These are phyloP conservation scores for Ganoderma multipileum DNA, from an alignment of 1,284 basidiomycete species.

Conservation along the genomic window DNA sequence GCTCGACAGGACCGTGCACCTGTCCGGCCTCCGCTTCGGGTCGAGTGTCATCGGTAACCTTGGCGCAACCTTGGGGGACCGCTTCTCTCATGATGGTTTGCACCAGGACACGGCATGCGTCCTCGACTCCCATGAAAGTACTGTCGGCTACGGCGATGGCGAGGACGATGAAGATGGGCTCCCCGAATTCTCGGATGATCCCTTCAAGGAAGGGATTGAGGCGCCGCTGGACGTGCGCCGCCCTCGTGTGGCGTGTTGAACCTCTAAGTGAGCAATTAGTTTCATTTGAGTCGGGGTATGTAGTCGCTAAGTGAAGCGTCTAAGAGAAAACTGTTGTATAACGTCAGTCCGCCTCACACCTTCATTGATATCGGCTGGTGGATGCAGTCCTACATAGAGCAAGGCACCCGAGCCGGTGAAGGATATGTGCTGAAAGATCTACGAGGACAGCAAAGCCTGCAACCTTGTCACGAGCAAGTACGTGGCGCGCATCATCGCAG, in stretches of 20 bases:
- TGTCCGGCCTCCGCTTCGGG: not conserved
- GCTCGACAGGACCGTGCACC: not conserved
- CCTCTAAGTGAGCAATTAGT: not conserved
- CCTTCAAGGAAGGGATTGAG: constrained; percentile 1
- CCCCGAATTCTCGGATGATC: constrained; percentile 1
- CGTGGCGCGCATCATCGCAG: constrained; percentile 29
- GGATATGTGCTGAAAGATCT: not conserved
- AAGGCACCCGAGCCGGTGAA: not conserved
- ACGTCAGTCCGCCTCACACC: constrained; percentile 26
- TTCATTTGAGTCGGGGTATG: not conserved
- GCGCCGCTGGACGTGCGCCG: not conserved
- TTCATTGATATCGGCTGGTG: constrained; percentile 35
- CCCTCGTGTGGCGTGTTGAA: not conserved
- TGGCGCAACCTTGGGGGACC: constrained; percentile 4
- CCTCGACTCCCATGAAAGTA: not conserved
- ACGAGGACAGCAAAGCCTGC: constrained; percentile 20
- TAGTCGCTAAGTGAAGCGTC: not conserved
- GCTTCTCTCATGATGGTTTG: not conserved
- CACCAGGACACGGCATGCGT: not conserved
- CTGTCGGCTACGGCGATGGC: not conserved
- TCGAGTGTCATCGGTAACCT: constrained; percentile 14
- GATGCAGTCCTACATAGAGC: constrained; percentile 26
- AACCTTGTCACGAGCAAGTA: constrained; percentile 24
- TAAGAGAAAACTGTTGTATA: not conserved
- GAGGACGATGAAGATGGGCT: constrained; percentile 7